Percentiles rank a stretch among this genome's conserved stretches.
Conservation (phyloP, 192 early-diverging fungal species). For the Rhizophagus prolifer region DNA sequence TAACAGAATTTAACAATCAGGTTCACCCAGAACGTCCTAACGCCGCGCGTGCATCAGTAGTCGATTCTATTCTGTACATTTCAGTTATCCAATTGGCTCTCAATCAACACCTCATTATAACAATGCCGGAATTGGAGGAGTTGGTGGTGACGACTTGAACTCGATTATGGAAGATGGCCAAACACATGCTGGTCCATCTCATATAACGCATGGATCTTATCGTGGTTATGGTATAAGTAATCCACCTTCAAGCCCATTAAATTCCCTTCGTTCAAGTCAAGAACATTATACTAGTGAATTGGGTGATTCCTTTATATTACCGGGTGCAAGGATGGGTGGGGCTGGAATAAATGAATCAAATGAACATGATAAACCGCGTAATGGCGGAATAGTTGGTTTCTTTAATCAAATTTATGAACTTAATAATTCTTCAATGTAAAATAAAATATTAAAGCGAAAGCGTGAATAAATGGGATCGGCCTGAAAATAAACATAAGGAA, state of each 20-base stretch:
- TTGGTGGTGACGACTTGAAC: not conserved
- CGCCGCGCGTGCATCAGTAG: not conserved
- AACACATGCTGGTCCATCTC: not conserved
- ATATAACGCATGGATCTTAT: not conserved
- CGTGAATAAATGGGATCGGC: not conserved
- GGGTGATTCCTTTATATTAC: conserved; percentile 32
- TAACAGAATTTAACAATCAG: conserved; percentile 47
- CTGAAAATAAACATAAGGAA: not conserved
- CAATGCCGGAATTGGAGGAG: not conserved
- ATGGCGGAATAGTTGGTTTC: conserved; percentile 46
- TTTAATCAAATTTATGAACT: conserved; percentile 59
- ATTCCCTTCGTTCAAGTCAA: conserved; percentile 7
- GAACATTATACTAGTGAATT: conserved; percentile 32
- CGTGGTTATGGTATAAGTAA: not conserved
- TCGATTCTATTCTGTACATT: conserved; percentile 26
- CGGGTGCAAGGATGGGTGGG: not conserved
- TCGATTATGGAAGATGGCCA: not conserved
- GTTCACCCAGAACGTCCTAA: conserved; percentile 8
- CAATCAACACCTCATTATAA: not conserved
- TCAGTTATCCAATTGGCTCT: conserved; percentile 13
- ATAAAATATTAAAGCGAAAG: not conserved
- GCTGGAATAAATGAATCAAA: conserved; percentile 31
- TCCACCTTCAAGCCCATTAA: not conserved
- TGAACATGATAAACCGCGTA: conserved; percentile 30
- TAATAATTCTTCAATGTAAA: conserved; percentile 45